Evolutionary conservation across 2,329 filamentous ascomycete species (phyloP).

Genomic region (Aureobasidium mangrovei): DNA sequence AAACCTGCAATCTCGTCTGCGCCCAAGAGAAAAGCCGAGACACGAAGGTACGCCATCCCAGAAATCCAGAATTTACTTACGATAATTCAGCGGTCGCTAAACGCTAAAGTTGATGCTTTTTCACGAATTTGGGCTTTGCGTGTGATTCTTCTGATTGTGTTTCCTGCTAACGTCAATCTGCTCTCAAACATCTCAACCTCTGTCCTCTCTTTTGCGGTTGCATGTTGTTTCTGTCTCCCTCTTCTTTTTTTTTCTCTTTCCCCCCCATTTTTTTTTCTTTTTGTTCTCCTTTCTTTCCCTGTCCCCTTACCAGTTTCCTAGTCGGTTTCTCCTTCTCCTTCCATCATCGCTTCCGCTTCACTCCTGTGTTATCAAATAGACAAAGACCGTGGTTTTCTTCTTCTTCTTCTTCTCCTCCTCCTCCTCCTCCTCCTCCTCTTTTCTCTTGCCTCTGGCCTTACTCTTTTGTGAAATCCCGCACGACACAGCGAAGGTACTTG

Average conservation of each 20-base stretch:
- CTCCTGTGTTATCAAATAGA: no score
- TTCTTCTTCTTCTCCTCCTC: not conserved
- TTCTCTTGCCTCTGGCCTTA: not conserved
- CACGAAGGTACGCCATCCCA: no score
- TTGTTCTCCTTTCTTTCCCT: not conserved
- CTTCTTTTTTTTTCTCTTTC: not conserved
- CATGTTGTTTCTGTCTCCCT: not conserved
- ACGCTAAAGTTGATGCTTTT: no score
- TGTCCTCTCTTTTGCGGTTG: not conserved
- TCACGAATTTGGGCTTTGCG: no score
- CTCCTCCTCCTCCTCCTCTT: not conserved
- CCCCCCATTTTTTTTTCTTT: not conserved
- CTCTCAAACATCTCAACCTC: not conserved
- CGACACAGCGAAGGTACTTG: not conserved
- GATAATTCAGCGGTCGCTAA: no score
- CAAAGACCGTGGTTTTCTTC: not conserved
- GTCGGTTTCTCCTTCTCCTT: not conserved
- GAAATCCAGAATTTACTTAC: no score
- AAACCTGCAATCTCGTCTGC: not conserved
- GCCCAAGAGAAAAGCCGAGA: not conserved
- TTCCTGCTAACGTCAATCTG: no score
- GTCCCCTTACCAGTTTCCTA: not conserved
- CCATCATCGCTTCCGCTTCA: no score
- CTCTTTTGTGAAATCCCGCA: no score
- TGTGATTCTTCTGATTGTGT: no score